These are phyloP conservation scores for Acanthochlamys bracteata DNA, from an alignment of 106 monocot species.

Conservation along the genomic window DNA sequence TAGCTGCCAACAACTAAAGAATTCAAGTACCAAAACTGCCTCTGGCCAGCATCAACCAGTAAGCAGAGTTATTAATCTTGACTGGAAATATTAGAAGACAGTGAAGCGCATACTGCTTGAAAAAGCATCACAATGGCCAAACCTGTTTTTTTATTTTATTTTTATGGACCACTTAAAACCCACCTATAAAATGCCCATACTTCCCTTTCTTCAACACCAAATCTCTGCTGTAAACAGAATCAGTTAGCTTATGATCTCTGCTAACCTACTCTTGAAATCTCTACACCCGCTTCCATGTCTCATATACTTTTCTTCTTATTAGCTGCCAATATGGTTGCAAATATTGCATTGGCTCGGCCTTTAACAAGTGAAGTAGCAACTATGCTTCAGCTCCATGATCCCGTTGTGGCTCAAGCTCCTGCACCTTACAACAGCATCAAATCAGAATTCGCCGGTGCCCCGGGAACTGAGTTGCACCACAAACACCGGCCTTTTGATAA, in stretches of 20 bases:
- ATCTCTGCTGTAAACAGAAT: too few relatives aligned
- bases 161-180: too few relatives aligned
- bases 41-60: not conserved
- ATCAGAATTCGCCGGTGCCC: slow-evolving; percentile 9
- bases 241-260: too few relatives aligned
- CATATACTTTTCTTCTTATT: slow-evolving; percentile 17
- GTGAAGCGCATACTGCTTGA: too few relatives aligned
- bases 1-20: not conserved
- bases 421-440: not conserved
- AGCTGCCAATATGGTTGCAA: slow-evolving; percentile 7
- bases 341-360: slow-evolving; percentile 23
- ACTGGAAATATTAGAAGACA: too few relatives aligned
- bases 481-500: slow-evolving; percentile 26
- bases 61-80: not conserved
- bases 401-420: slow-evolving; percentile 13
- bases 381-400: slow-evolving; percentile 4
- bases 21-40: not conserved
- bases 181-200: not conserved
- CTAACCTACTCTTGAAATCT: too few relatives aligned
- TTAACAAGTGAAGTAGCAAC: slow-evolving; percentile 5
- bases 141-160: too few relatives aligned
- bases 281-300: slow-evolving; percentile 27
- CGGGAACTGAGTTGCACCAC: slow-evolving; percentile 1
- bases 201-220: too few relatives aligned
- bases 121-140: too few relatives aligned